Evolutionary conservation across 768 basidiomycete species (phyloP).

Genomic region (Termitomyces bulborhizus): DNA sequence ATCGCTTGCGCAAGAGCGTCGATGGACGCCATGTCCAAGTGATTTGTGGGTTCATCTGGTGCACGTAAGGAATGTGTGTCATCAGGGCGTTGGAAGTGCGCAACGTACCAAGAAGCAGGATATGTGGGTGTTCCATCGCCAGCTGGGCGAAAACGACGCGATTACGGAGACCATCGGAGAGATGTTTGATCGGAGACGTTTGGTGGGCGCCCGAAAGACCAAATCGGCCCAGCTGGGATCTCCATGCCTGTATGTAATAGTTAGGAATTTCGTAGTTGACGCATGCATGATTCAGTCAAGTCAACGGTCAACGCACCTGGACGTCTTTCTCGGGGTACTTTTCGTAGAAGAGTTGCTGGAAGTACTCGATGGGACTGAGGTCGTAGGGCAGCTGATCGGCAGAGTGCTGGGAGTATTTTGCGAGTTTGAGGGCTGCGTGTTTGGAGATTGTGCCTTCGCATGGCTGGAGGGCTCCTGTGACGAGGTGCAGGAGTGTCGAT

Average conservation of each 20-base stretch:
- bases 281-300: background rate
- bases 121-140: conserved; percentile 96
- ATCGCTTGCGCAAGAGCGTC: conserved; percentile 94
- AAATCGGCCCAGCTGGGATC: conserved; percentile 91
- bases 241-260: conserved; percentile 68
- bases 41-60: conserved; percentile 90
- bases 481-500: conserved; percentile 85
- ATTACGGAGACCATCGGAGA: conserved; percentile 95
- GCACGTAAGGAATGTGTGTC: background rate
- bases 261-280: background rate
- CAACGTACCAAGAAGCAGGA: conserved; percentile 71
- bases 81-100: background rate
- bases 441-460: conserved; percentile 82
- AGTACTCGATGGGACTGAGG: conserved; percentile 86
- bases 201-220: conserved; percentile 94
- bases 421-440: conserved; percentile 86
- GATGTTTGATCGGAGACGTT: conserved; percentile 86
- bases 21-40: conserved; percentile 97
- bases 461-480: conserved; percentile 79
- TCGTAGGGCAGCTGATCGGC: conserved; percentile 98
- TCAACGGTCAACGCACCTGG: conserved; percentile 34
- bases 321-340: conserved; percentile 95
- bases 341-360: conserved; percentile 69
- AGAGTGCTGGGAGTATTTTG: conserved; percentile 98
- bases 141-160: conserved; percentile 96